Conservation (phyloP, 805 yeast species). For the Saccharomycopsis lassenensis region DNA sequence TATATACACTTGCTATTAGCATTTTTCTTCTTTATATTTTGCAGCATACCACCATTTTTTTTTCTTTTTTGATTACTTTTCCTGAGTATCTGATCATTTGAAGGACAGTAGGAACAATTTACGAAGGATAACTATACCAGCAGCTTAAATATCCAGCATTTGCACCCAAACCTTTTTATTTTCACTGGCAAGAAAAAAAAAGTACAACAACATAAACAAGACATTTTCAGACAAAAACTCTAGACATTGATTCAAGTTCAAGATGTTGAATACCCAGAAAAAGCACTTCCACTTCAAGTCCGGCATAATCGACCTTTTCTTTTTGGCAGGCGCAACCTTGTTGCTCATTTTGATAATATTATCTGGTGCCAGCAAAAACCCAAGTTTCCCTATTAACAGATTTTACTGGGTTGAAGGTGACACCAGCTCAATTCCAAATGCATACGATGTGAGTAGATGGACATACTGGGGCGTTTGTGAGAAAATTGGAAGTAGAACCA, state of each 20-base stretch:
- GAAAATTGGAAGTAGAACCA: slow-evolving; percentile 32
- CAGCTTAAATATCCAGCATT: too few species aligned
- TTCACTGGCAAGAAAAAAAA: too few species aligned
- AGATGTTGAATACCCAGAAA: neutral
- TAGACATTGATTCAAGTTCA: too few species aligned
- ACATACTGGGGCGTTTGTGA: slow-evolving; percentile 62
- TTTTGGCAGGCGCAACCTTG: slow-evolving; percentile 24
- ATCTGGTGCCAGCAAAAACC: slow-evolving; percentile 46
- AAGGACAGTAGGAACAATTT: too few species aligned
- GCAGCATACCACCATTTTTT: neutral
- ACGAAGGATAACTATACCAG: too few species aligned
- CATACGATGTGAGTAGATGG: slow-evolving; percentile 54
- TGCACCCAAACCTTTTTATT: too few species aligned
- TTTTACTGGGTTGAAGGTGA: slow-evolving; percentile 77
- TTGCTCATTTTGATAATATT: slow-evolving; percentile 47
- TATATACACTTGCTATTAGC: neutral
- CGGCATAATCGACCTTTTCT: slow-evolving; percentile 10
- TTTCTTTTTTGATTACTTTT: neutral
- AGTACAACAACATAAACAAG: too few species aligned
- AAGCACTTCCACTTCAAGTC: slow-evolving; percentile 8
- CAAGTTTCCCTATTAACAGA: slow-evolving; percentile 42
- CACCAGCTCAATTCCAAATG: slow-evolving; percentile 40
- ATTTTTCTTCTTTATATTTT: neutral
- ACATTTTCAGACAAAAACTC: too few species aligned
- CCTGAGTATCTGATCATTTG: too few species aligned